Percentiles rank a stretch among this genome's conserved stretches.
Evolutionary conservation across 2,329 filamentous ascomycete genomes (phyloP).

Genomic region (Emergomyces orientalis): DNA sequence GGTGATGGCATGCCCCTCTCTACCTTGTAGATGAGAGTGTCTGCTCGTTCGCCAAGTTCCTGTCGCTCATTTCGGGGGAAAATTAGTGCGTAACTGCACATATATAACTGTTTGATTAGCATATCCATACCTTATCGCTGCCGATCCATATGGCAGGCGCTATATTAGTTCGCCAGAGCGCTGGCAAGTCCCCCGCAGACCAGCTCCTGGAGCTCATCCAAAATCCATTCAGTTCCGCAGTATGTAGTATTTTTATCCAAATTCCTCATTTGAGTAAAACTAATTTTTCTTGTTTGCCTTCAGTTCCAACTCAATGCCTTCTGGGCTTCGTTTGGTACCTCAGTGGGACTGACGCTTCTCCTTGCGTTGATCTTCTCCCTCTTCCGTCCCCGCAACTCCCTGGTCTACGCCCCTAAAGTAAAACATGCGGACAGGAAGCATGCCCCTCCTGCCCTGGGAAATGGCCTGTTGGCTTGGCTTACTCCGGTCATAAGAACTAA

Average conservation of each 20-base stretch:
- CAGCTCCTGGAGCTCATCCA: constrained; percentile 37
- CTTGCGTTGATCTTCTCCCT: constrained; percentile 78
- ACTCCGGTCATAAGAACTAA: constrained; percentile 65
- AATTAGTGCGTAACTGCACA: no score
- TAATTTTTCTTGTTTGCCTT: constrained; percentile 9
- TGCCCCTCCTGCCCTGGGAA: constrained; percentile 75
- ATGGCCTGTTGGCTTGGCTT: constrained; percentile 81
- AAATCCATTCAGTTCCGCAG: constrained; percentile 37
- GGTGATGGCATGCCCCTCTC: background rate
- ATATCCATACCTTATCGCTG: background rate
- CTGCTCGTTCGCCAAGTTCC: background rate
- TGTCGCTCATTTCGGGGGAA: background rate
- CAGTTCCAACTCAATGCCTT: constrained; percentile 55
- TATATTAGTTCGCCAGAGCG: background rate
- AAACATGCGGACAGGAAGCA: constrained; percentile 89
- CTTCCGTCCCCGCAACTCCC: constrained; percentile 78
- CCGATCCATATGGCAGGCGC: background rate
- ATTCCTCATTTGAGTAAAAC: background rate
- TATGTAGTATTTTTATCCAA: constrained; percentile 21
- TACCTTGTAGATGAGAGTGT: background rate
- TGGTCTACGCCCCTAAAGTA: constrained; percentile 88
- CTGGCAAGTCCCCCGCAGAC: constrained; percentile 20
- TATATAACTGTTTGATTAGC: background rate
- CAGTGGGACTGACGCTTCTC: constrained; percentile 61
- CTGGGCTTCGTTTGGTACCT: constrained; percentile 69